Conservation (phyloP, 768 basidiomycete species). For the Crassisporium funariophilum region DNA sequence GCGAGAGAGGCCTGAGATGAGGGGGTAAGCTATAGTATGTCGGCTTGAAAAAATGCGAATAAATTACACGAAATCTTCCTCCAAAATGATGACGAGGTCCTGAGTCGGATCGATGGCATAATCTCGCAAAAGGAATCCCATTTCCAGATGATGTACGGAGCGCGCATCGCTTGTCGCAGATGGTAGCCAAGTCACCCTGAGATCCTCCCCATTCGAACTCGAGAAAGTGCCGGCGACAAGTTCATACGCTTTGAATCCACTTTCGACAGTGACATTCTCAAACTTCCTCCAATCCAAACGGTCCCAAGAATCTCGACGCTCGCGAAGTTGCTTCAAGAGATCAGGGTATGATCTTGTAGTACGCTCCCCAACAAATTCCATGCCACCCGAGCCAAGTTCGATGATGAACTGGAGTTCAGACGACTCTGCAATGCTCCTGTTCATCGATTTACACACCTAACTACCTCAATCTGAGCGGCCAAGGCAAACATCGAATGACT, state of each 20-base stretch:
- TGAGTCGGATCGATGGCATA: constrained; percentile 10
- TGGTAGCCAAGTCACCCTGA: constrained; percentile 1
- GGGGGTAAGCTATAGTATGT: neutral
- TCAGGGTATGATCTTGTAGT: neutral
- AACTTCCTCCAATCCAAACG: neutral
- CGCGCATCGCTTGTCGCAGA: neutral
- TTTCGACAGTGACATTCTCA: neutral
- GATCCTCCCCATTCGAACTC: neutral
- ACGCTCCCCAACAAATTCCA: neutral
- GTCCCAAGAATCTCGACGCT: constrained; percentile 2
- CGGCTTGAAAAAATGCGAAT: neutral
- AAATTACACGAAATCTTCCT: neutral
- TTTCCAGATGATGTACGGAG: neutral
- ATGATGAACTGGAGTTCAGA: neutral
- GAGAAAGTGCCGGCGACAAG: constrained; percentile 8
- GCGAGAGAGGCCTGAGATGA: too few species aligned
- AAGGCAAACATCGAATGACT: neutral
- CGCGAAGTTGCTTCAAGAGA: neutral
- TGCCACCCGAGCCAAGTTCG: neutral
- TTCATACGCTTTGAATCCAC: constrained; percentile 1
- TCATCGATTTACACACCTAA: neutral
- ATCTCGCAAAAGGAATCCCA: constrained; percentile 3
- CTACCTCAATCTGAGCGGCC: neutral
- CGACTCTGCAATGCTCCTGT: neutral
- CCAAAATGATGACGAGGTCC: constrained; percentile 7